Conservation (phyloP, 257 asterid species). For the Fraxinus anomala region DNA sequence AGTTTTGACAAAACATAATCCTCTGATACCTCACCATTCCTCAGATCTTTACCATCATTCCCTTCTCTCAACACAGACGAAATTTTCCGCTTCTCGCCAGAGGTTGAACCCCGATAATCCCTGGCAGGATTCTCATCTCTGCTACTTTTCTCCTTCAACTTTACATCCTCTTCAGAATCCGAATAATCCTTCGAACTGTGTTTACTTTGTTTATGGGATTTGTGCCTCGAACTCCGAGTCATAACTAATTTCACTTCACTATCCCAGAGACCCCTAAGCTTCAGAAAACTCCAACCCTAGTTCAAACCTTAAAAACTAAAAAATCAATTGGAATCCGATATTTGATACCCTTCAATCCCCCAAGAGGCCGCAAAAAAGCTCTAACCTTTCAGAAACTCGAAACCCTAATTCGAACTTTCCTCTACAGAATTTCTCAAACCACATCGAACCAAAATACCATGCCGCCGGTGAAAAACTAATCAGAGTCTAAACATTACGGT, state of each 20-base stretch:
- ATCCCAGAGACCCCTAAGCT: background rate
- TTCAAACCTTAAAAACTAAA: background rate
- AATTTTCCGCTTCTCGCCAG: slow-evolving; percentile 89
- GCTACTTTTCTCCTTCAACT: slow-evolving; percentile 58
- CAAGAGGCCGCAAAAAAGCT: background rate
- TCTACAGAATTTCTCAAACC: slow-evolving; percentile 25
- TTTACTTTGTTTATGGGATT: slow-evolving; percentile 87
- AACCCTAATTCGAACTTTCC: slow-evolving; percentile 58
- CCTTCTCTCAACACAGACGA: slow-evolving; percentile 60
- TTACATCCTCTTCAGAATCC: slow-evolving; percentile 80
- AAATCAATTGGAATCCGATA: background rate
- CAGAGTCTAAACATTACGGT: slow-evolving; percentile 23
- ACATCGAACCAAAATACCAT: slow-evolving; percentile 28
- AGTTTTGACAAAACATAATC: slow-evolving; percentile 73
- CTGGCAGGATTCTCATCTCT: slow-evolving; percentile 53
- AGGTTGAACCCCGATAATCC: slow-evolving; percentile 57
- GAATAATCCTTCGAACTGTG: slow-evolving; percentile 84
- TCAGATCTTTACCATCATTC: slow-evolving; percentile 61
- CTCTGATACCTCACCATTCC: slow-evolving; percentile 67
- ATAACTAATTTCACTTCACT: slow-evolving; percentile 39
- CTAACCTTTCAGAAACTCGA: slow-evolving; percentile 25
- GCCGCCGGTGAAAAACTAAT: slow-evolving; percentile 25
- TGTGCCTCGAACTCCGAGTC: slow-evolving; percentile 93
- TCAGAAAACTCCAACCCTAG: background rate
- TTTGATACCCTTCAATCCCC: background rate